Evolutionary conservation across 495 filamentous ascomycete species (phyloP).

Genomic region (Neurospora intermedia): DNA sequence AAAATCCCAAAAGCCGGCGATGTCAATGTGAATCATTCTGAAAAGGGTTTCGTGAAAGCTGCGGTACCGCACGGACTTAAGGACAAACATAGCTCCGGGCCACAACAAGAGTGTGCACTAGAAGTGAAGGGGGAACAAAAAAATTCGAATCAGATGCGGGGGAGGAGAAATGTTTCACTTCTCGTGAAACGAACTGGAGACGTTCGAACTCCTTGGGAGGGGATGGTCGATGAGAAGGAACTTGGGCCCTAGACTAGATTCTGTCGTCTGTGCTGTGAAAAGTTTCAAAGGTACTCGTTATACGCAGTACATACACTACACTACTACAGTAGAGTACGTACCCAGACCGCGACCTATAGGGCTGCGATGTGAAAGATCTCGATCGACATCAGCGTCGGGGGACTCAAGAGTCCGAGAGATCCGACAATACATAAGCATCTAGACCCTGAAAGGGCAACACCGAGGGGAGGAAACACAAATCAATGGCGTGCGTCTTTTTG

Average conservation of each 20-base stretch:
- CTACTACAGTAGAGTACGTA: not conserved
- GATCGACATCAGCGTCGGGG: not conserved
- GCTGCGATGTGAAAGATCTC: not conserved
- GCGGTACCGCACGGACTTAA: not conserved
- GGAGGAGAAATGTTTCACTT: not conserved
- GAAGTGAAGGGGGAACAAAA: not conserved
- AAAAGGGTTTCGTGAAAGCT: not conserved
- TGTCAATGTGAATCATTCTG: not conserved
- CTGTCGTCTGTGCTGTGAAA: not conserved
- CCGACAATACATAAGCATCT: not conserved
- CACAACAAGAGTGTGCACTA: not conserved
- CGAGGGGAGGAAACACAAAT: not conserved
- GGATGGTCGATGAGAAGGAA: not conserved
- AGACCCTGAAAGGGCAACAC: not conserved
- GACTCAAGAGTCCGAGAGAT: not conserved
- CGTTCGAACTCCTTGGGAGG: not conserved
- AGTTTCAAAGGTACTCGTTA: not conserved
- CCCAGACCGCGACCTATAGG: not conserved
- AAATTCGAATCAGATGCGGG: not conserved
- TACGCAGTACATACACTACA: too few species aligned
- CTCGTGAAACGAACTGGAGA: not conserved
- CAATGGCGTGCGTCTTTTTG: not conserved
- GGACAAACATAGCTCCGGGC: not conserved
- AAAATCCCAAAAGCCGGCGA: not conserved
- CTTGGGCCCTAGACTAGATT: not conserved